Base-by-base conservation (phyloP, 2,329 filamentous ascomycete genomes). In the Fusarium redolens region DNA sequence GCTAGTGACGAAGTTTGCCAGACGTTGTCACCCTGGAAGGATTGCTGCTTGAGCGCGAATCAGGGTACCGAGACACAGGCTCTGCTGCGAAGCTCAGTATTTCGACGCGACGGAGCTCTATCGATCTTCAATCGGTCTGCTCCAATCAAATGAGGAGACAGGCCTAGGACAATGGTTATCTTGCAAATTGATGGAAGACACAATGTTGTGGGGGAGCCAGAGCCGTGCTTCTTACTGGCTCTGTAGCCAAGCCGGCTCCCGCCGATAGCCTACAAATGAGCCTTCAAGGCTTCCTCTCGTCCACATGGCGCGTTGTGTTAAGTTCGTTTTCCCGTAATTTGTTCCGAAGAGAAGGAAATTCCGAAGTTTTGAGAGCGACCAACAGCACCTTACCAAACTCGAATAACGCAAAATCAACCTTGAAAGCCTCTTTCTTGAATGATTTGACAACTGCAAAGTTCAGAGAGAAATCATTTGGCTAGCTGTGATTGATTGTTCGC, bases 241-340 rank as follows among this genome's bases (percentile, higher is more conserved):
- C 52, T 62, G 51, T 43, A 62, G 62, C 70, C 66, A 72, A 60
- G 52, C 62, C 70, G 70, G 70, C 54, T 60, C 66, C 59, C 70
- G 61, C 70, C 70, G 66, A 73, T 68, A 73, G 66, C 57, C 70
- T 65, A 59, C 57, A 63, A 59, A 41, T 59, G 45, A 45, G 41
- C 37, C 41, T 61, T 17, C 22, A 12, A 13, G 50, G 22, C 35
- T 41, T 72, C 31, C 45, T 43, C 9, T 38, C 31, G 31, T 54
- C 58, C 45, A 69, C 40, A 41, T 59, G 43, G 58, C 17, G 52
- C 22, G 41, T 63, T 71, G 48, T 54, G 56, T 30, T 35, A 43
- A 40, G 52, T 51, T 40, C 30, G 22, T 37, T 62, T 22, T 51
- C 55, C 28, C 31, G 25, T 30, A 30, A 59, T 35, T 41, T 37